phyloP scores from a whole-genome alignment of 2,329 filamentous ascomycete genomes.

The Parafenestella ontariensis region DNA sequence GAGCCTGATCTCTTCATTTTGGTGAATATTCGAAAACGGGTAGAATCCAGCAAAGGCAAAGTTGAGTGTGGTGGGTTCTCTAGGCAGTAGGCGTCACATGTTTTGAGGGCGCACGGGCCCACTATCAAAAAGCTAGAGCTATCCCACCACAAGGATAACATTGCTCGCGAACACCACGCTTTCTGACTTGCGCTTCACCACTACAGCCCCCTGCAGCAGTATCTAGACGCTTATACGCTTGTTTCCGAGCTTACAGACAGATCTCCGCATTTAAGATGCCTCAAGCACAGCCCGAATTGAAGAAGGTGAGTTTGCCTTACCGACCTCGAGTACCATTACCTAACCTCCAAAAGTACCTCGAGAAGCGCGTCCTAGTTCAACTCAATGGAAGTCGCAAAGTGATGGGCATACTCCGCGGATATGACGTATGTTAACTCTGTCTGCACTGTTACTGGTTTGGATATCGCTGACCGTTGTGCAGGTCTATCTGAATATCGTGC shows the following conservation, averaged over 20 bases:
- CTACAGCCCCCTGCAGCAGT: conserved; percentile 1
- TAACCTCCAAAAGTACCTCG: conserved; percentile 78
- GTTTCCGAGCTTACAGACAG: conserved; percentile 3
- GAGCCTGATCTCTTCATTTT: conserved; percentile 65
- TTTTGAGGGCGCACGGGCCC: conserved; percentile 18
- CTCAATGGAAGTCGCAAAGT: conserved; percentile 98
- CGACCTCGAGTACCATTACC: conserved; percentile 1
- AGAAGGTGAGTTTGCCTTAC: conserved; percentile 72
- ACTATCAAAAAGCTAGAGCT: conserved; percentile 33
- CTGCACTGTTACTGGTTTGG: too few relatives aligned
- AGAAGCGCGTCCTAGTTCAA: conserved; percentile 98
- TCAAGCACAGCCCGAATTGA: conserved; percentile 97
- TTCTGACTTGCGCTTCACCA: conserved; percentile 7
- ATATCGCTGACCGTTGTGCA: conserved; percentile 48
- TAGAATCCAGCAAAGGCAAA: neutral
- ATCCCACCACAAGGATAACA: conserved; percentile 16
- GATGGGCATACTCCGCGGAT: conserved; percentile 90
- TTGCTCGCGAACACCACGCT: conserved; percentile 20
- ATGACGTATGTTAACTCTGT: conserved; percentile 81
- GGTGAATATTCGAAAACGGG: too few relatives aligned
- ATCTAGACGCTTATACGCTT: neutral
- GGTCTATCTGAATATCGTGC: conserved; percentile 98
- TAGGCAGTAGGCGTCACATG: conserved; percentile 18
- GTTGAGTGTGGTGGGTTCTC: neutral
- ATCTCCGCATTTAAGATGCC: conserved; percentile 72